Conservation (phyloP, 2,329 filamentous ascomycete species). For the Alternaria gansuensis region DNA sequence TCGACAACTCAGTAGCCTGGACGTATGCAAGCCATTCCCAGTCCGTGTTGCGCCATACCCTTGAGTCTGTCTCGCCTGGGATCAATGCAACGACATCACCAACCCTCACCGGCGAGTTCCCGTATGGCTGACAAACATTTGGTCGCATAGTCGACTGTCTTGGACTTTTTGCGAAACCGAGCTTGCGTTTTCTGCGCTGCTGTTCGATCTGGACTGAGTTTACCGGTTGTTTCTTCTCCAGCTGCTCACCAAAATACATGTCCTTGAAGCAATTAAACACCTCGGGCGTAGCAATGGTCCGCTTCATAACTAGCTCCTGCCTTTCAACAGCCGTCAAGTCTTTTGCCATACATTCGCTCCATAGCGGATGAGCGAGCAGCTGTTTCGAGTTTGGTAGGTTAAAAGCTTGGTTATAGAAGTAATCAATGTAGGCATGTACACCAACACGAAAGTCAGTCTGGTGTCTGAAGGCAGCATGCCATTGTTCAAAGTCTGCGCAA, state of each 20-base stretch:
- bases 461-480: conserved; percentile 60
- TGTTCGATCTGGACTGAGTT: conserved; percentile 17
- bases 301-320: conserved; percentile 28
- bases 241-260: conserved; percentile 66
- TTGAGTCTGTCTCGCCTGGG: conserved; percentile 59
- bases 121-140: conserved; percentile 15
- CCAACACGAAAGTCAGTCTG: conserved; percentile 69
- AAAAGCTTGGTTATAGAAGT: conserved; percentile 70
- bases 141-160: too few species aligned
- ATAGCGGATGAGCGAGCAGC: conserved; percentile 58
- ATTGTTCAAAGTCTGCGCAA: conserved; percentile 59
- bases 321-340: conserved; percentile 22
- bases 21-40: conserved; percentile 77
- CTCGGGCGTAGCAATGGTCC: conserved; percentile 76
- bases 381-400: conserved; percentile 56
- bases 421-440: conserved; percentile 68
- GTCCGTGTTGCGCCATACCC: conserved; percentile 64
- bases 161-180: conserved; percentile 32
- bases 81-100: conserved; percentile 62
- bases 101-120: conserved; percentile 37
- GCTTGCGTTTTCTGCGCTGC: conserved; percentile 19
- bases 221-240: conserved; percentile 51
- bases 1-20: conserved; percentile 56
- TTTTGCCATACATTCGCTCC: conserved; percentile 58
- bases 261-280: conserved; percentile 70